Base-by-base conservation (phyloP, 257 asterid species). In the Salvia splendens region DNA sequence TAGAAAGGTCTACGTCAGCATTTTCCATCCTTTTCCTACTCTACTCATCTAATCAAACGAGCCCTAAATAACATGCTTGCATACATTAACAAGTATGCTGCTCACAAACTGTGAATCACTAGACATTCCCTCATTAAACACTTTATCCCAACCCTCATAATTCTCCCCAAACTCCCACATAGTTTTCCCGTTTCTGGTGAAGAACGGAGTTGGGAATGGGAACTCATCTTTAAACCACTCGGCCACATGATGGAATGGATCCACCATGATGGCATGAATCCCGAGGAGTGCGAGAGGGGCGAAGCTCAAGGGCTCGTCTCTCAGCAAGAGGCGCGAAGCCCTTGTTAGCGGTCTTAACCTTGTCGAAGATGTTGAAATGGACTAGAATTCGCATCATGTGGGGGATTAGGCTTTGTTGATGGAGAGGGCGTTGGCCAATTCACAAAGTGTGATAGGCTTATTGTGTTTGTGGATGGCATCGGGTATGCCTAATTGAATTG, bases 401-500 rank as follows among this genome's bases (percentile, higher is more conserved):
- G 38, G 0, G 61, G 68, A 69, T 38, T 69, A 59, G 14, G 43
- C 41, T 9, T 36, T 12, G 61, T 69, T 49, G 74, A 69, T 68
- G 6, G 58, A 4, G 50, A 68, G 66, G 40, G 58, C 66, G 5
- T 32, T 6, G 66, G 46, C 58, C 3, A 57, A 0, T 3, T 35
- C 30, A 14, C 46, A 14, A 33, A 64, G 48, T 0, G 60, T 15
- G 4, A 53, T 67, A 12, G 72, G 64, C 9, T 54, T 67, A 4
- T 10, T 16, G 32, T 67, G 55, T 32, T 54, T 40, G 72, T 42
- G 55, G 47, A 67, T 54, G 10, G 11, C 3, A 30, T 54, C 72
- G 6, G 72, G 55, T 67, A 67, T 55, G 46, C 64, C 64, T 24
- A 70, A n/a, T 65, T 70, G 38, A 28, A 70, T 10, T 0, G 48